Evolutionary conservation across 2,329 filamentous ascomycete species (phyloP).

Genomic region (Colletotrichum salicis): DNA sequence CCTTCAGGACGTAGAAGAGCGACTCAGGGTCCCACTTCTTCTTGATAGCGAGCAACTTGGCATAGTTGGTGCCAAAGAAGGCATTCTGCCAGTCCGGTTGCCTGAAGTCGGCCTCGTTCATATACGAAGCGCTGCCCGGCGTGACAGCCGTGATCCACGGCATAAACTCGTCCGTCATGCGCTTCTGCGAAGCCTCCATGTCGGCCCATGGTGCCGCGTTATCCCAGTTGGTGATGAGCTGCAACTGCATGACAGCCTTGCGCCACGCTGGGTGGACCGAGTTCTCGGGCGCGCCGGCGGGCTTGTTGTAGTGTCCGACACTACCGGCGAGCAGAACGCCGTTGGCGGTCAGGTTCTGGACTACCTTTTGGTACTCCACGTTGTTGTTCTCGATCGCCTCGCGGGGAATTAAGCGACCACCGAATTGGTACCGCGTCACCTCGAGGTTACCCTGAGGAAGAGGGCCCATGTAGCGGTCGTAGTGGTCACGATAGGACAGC

Average conservation of each 20-base stretch:
- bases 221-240: slow-evolving; percentile 44
- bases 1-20: slow-evolving; percentile 58
- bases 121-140: slow-evolving; percentile 55
- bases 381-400: slow-evolving; percentile 44
- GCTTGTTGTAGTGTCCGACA: slow-evolving; percentile 44
- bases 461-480: slow-evolving; percentile 48
- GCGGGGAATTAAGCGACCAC: slow-evolving; percentile 49
- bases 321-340: slow-evolving; percentile 45
- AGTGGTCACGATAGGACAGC: slow-evolving; percentile 46
- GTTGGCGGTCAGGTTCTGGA: slow-evolving; percentile 44
- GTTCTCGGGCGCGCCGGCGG: slow-evolving; percentile 44
- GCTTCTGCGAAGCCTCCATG: slow-evolving; percentile 42
- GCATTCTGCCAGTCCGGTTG: slow-evolving; percentile 53
- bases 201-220: slow-evolving; percentile 37
- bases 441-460: slow-evolving; percentile 46
- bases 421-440: slow-evolving; percentile 47
- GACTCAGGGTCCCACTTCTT: slow-evolving; percentile 57
- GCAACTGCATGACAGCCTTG: slow-evolving; percentile 44
- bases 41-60: slow-evolving; percentile 57
- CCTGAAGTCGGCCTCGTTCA: slow-evolving; percentile 63
- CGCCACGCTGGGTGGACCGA: slow-evolving; percentile 53
- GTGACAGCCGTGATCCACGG: slow-evolving; percentile 48
- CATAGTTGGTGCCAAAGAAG: slow-evolving; percentile 62
- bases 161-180: slow-evolving; percentile 45
- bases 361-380: slow-evolving; percentile 42